Evolutionary conservation across 257 asterid genomes (phyloP).

Genomic region (Capsicum baccatum): DNA sequence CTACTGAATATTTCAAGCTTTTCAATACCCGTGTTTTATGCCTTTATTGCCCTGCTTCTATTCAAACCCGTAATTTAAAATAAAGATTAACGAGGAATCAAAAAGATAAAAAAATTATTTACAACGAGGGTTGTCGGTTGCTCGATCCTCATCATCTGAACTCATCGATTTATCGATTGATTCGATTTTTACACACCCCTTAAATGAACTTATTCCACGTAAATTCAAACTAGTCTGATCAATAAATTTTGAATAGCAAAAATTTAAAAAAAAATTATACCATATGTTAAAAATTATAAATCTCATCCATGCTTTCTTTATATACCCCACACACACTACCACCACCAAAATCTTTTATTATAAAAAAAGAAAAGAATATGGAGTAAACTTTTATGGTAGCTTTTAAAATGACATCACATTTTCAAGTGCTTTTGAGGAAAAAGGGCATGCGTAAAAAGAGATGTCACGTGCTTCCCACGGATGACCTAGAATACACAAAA

Average conservation of each 20-base stretch:
- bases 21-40: too few relatives aligned
- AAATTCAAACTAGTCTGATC: neutral
- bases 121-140: too few relatives aligned
- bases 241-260: neutral
- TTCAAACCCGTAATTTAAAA: too few relatives aligned
- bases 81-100: too few relatives aligned
- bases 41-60: too few relatives aligned
- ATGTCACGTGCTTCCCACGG: slow-evolving; percentile 68
- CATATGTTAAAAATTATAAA: neutral
- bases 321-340: neutral
- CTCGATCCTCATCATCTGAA: too few relatives aligned
- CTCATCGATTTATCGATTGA: too few relatives aligned
- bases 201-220: too few relatives aligned
- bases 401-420: slow-evolving; percentile 28
- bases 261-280: too few relatives aligned
- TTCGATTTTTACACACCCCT: too few relatives aligned
- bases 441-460: slow-evolving; percentile 70
- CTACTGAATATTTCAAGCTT: too few relatives aligned
- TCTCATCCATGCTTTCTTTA: neutral
- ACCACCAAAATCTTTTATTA: neutral
- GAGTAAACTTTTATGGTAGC: slow-evolving; percentile 7
- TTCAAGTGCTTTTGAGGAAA: neutral
- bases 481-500: slow-evolving; percentile 30
- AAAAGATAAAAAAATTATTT: too few relatives aligned
- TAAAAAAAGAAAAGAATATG: neutral